Base-by-base conservation (phyloP, 2,329 filamentous ascomycete genomes). In the Xylaria sp. region DNA sequence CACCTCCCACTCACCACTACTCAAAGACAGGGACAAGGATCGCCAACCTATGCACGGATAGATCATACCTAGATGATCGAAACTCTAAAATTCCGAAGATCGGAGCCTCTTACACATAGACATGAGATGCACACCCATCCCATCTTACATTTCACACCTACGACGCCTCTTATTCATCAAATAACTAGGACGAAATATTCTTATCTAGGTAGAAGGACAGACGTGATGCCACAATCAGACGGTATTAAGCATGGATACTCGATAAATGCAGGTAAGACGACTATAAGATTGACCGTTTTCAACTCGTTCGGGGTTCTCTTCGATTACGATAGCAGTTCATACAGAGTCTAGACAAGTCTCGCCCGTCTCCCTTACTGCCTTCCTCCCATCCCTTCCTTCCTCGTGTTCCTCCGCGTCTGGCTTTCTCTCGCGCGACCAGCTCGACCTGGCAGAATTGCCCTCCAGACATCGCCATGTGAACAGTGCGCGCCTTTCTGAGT, bases 301-400 rank as follows among this genome's bases (percentile, higher is more conserved):
- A 61, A 68, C 42, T 34, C 61, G 56, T 42, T 54, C n/a, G 21
- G 61, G 61, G 60, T 57, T 58, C 53, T 68, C 57, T 65, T 53
- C 34, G 62, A 69, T 69, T 69, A 65, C 58, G 63, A 61, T 64
- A 69, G 36, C 59, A 65, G 59, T 64, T 65, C 62, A 59, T 69
- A 70, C 63, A 61, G 66, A 64, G 45, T 69, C 63, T 70, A 70
- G 67, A 64, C 34, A 57, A 64, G 62, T 58, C 65, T 61, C 53
- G 66, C 48, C 67, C 17, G 24, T 56, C 53, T 47, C 30, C 39
- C n/a, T 50, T 11, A 39, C 39, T 39, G 9, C 27, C 32, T 9
- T 48, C 27, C 32, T 48, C 42, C 5, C 36, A n/a, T 45, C n/a
- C 30, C 7, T 19, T 45, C 17, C 7, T 30, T 45, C 17, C 30